These are phyloP conservation scores for Sutorius australiensis DNA, from an alignment of 768 basidiomycete species.

Conservation along the genomic window DNA sequence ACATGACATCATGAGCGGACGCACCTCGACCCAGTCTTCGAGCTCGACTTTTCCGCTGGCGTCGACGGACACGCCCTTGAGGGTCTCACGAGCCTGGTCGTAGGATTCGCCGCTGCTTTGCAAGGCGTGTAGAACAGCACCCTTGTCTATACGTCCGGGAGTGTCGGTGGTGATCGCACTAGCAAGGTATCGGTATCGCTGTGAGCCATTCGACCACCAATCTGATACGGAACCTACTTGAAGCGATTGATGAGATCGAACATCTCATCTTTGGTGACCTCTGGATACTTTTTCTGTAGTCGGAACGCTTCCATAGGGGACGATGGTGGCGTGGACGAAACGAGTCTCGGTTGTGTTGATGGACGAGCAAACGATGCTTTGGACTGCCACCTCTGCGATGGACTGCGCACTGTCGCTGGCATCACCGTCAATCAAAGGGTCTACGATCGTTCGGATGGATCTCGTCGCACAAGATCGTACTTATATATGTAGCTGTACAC, in stretches of 20 bases:
- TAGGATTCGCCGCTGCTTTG: constrained; percentile 85
- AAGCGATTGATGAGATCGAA: constrained; percentile 91
- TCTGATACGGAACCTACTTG: constrained; percentile 61
- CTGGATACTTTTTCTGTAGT: constrained; percentile 89
- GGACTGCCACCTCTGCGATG: constrained; percentile 13
- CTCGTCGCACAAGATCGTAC: background rate
- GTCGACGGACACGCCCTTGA: constrained; percentile 93
- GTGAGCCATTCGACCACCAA: background rate
- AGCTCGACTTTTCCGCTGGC: constrained; percentile 94
- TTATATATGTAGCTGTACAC: background rate
- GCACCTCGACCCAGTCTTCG: constrained; percentile 97
- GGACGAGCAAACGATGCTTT: constrained; percentile 4
- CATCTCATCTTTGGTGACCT: constrained; percentile 91
- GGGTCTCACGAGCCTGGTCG: constrained; percentile 81
- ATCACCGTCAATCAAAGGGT: background rate
- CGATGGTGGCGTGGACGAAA: constrained; percentile 16
- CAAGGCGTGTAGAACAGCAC: constrained; percentile 71
- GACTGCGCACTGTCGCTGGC: constrained; percentile 3
- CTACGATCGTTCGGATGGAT: background rate
- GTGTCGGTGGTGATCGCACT: constrained; percentile 76
- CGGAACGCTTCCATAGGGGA: constrained; percentile 73
- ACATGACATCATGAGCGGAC: constrained; percentile 28
- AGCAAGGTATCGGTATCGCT: background rate
- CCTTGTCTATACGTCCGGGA: constrained; percentile 81
- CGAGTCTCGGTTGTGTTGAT: constrained; percentile 8